Base-by-base conservation (phyloP, 139 green algal species). In the Chlamydomonas schloesseri region DNA sequence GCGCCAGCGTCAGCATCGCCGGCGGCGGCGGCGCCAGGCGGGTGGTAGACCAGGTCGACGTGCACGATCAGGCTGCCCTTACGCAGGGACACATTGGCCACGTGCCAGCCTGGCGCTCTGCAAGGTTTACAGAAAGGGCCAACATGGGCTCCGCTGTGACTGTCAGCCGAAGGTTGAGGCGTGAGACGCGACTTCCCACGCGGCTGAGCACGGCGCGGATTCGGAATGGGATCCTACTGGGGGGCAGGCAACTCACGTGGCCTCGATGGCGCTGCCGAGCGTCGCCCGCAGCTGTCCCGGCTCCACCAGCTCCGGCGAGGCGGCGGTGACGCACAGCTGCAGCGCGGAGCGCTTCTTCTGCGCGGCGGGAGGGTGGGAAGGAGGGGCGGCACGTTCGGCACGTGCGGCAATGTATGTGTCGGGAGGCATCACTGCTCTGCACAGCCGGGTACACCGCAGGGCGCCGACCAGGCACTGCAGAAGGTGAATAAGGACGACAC, bases 51-150 rank as follows among this genome's bases (percentile, higher is more conserved):
- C 18, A 83, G 76, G 57, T 83, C 76, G 2, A 83, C 60, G 76
- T 83, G 76, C 0, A 83, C 76, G 60, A 83, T 83, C 36, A 83
- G 76, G 76, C 20, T 42, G 76, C 76, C 76, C 14, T 55, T 55
- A 23, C 76, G 76, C 14, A 46, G 60, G 13, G 37, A 83, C 5
- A 31, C 60, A 37, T 34, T 73, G 5, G 60, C 37, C 15, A 83
- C 34, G 24, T 73, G 37, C 76, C 76, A 83, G 62, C 76, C 76
- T 24, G 76, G 37, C 8, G 57, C 76, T 4, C 76, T 83, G 76
- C 17, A 28, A 24, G n/a, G n/a, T n/a, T n/a, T n/a, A 36, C 1
- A 23, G 26, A 3, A 8, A 3, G 28, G 11, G 18, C 1, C 46
- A 20, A 5, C 42, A 26, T 28, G 10, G 10, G 42, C 6, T 20